Evolutionary conservation across 2,329 filamentous ascomycete species (phyloP), one percentile per base, ranked within the genome.

Genomic region (Alternaria viburni): DNA sequence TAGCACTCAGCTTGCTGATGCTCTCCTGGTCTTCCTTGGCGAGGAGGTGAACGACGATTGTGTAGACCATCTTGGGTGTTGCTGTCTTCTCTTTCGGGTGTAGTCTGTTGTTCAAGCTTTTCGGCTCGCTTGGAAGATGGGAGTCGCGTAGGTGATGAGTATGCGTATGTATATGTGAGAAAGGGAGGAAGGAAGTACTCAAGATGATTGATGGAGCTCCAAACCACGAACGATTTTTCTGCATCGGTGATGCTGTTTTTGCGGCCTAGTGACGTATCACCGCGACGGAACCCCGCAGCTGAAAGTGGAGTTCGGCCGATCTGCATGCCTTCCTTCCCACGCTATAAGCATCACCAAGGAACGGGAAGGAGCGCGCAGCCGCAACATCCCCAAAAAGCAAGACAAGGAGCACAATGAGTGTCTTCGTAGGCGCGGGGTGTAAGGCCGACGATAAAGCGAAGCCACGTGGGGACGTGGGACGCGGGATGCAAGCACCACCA

Each of bases 1-100:
- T 93, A 61, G 87, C 87, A 72, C 88, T 87, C 62, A 93, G 82
- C 79, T 90, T 91, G 65, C 84, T 81, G 80, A 92, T 89, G 75
- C 84, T 84, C 58, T 88, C 86, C 12, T 84, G 80, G 72, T 91
- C 86, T 61, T 88, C 84, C 75, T 92, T 92, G 67, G 90, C 89
- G 81, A 90, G 88, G 66, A 93, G 85, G 79, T 90, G 88, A 52
- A 90, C 88, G 70, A 89, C 88, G 70, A 91, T 87, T 64, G 88
- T 90, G 81, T 91, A 91, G 69, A 90, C 88, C 88, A 90, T 90
- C 47, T 74, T 85, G 25, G 25, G 25, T 26, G 25, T 26, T 26
- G 25, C 25, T 26, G 25, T 26, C 25, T 26, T 26, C 25, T 26
- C 25, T 26, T 26, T 26, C 25, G 25, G 25, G 25, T 26, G 25